Base-by-base conservation (phyloP, 257 asterid genomes). In the Solanum gracilifrons region DNA sequence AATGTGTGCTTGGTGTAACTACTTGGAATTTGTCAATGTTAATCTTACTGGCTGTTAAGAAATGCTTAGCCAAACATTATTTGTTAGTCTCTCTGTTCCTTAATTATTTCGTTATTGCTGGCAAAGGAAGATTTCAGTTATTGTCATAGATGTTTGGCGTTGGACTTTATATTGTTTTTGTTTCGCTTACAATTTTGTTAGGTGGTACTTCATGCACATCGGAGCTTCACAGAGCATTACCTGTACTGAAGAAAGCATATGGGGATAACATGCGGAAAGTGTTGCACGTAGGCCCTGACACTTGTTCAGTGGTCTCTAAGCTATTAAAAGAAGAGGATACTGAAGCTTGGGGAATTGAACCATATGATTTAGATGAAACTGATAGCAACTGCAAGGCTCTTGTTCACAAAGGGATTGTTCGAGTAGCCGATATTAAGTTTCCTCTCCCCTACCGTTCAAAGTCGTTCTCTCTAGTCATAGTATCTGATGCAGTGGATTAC, bases 331-430 rank as follows among this genome's bases (percentile, higher is more conserved):
- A 96, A 93, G 98, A 92, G 86, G 98, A 94, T 80, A 93, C 95
- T 23, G 98, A 94, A 91, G 99, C 95, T 46, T 95, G 99, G 98
- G 99, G 99, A 18, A 75, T 96, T 69, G 99, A 96, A 86, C 98
- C 99, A 32, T 95, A 94, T 75, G 99, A 95, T 82, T 87, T 94
- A 69, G 98, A 95, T 66, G 98, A 96, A 85, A 88, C 92, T 32
- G 98, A 95, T 92, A 92, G 90, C 87, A 91, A 85, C 92, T 96
- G 99, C 95, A 93, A 77, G 93, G 89, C 89, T 86, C 98, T 95
- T 88, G 94, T 93, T 88, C 98, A 90, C 87, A 95, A 93, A 89
- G 98, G 98, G 87, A 37, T 93, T 82, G 97, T 94, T 79, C 98
- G 99, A 55, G 95, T 92, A 86, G 97, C 98, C n/a, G 98, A 96